Conservation (phyloP, 2,329 filamentous ascomycete genomes). For the Phoma sp. region DNA sequence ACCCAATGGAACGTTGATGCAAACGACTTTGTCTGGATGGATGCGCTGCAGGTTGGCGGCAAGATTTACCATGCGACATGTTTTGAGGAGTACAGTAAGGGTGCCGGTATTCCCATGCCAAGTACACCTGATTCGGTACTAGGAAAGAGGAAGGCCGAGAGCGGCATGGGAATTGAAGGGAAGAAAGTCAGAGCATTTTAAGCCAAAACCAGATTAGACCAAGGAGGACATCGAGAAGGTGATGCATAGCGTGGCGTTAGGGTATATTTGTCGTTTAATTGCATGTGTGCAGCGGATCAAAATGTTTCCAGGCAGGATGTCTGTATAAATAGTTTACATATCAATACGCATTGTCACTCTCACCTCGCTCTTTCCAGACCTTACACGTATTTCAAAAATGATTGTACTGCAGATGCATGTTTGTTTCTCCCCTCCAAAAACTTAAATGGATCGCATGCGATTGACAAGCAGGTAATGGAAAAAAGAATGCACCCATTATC, state of each 20-base stretch:
- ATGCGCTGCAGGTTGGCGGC: conserved; percentile 78
- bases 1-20: conserved; percentile 90
- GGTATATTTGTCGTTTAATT: neutral
- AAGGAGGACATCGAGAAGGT: neutral
- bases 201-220: neutral
- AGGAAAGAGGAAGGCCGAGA: conserved; percentile 47
- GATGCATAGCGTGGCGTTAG: conserved; percentile 29
- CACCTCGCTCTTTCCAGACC: neutral
- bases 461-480: no score
- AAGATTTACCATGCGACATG: conserved; percentile 91
- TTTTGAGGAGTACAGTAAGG: conserved; percentile 69
- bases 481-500: no score
- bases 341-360: neutral
- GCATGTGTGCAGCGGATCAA: neutral
- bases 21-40: conserved; percentile 97
- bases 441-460: no score
- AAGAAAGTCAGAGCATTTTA: conserved; percentile 44
- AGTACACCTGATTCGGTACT: conserved; percentile 48
- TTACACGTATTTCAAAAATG: neutral
- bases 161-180: conserved; percentile 30
- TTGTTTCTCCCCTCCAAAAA: no score
- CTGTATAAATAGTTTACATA: neutral
- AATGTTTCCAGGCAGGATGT: neutral
- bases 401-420: no score
- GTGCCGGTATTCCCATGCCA: conserved; percentile 39